Evolutionary conservation across 495 filamentous ascomycete species (phyloP).

Genomic region (Daldinia childiae): DNA sequence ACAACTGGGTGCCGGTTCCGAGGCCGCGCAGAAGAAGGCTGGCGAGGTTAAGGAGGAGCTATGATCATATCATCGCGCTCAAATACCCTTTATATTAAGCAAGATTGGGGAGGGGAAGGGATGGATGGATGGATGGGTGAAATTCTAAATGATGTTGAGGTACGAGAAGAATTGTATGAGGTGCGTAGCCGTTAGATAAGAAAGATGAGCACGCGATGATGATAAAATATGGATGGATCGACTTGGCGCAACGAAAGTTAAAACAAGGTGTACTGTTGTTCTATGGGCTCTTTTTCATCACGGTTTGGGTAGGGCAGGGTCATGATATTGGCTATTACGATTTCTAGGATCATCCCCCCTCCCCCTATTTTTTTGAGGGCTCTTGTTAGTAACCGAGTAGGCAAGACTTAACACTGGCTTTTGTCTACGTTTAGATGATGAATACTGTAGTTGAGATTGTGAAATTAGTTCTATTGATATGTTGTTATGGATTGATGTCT

Average conservation of each 20-base stretch:
- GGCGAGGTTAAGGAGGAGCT: constrained; percentile 52
- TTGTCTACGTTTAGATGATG: too few relatives aligned
- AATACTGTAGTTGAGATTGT: neutral
- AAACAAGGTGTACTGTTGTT: neutral
- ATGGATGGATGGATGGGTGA: too few relatives aligned
- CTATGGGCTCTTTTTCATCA: neutral
- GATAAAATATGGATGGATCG: neutral
- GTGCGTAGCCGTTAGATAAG: neutral
- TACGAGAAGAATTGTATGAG: neutral
- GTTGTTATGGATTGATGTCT: neutral
- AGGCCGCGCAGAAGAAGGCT: constrained; percentile 68
- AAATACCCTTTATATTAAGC: neutral
- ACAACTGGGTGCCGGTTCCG: constrained; percentile 68
- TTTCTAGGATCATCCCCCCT: too few relatives aligned
- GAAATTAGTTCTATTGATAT: neutral
- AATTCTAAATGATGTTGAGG: neutral
- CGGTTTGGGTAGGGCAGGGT: neutral
- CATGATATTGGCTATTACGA: too few relatives aligned
- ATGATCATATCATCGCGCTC: constrained; percentile 19
- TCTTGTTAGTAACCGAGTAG: too few relatives aligned
- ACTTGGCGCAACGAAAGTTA: neutral
- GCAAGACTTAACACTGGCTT: too few relatives aligned
- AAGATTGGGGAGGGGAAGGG: neutral
- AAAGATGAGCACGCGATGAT: neutral
- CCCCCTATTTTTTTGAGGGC: too few relatives aligned